phyloP scores from a whole-genome alignment of 1,139 yeast genomes.

The Zygosaccharomyces sapae region DNA sequence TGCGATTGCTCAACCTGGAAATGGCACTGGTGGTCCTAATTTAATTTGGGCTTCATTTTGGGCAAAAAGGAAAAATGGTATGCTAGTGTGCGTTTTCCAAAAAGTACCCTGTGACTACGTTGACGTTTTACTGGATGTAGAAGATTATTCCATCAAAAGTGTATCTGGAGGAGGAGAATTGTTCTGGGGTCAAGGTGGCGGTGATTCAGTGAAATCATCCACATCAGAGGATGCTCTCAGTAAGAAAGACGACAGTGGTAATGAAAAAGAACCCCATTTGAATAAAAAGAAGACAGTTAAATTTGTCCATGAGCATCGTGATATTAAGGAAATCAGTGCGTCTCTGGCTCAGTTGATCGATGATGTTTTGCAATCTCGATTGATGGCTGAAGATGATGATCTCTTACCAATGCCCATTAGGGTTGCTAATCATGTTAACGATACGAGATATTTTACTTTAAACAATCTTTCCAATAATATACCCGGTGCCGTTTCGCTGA shows the following conservation, averaged over 20 bases:
- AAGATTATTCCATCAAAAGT: conserved; percentile 26
- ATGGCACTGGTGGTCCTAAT: conserved; percentile 39
- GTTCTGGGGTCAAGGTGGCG: conserved; percentile 11
- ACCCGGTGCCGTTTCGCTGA: conserved; percentile 70
- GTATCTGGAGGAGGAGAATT: conserved; percentile 25
- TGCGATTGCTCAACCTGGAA: conserved; percentile 46
- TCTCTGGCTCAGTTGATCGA: conserved; percentile 32
- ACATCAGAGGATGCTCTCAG: conserved; percentile 2
- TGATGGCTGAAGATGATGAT: conserved; percentile 33
- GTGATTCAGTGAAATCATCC: conserved; percentile 1
- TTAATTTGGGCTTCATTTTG: conserved; percentile 79
- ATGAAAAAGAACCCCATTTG: conserved; percentile 3
- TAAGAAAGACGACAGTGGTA: conserved; percentile 1
- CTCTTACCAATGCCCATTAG: conserved; percentile 39
- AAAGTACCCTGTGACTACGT: conserved; percentile 81
- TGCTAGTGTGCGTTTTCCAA: conserved; percentile 80
- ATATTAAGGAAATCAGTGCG: conserved; percentile 27
- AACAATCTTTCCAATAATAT: conserved; percentile 44
- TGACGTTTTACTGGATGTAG: conserved; percentile 46
- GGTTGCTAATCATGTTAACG: conserved; percentile 47
- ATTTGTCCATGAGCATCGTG: conserved; percentile 31
- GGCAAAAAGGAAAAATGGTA: conserved; percentile 72
- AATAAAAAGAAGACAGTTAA: conserved; percentile 33
- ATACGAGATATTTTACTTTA: conserved; percentile 61
- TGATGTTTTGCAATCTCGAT: conserved; percentile 28